phyloP scores from a whole-genome alignment of 179 eudicot genomes.

The Sideroxylon spinosum region DNA sequence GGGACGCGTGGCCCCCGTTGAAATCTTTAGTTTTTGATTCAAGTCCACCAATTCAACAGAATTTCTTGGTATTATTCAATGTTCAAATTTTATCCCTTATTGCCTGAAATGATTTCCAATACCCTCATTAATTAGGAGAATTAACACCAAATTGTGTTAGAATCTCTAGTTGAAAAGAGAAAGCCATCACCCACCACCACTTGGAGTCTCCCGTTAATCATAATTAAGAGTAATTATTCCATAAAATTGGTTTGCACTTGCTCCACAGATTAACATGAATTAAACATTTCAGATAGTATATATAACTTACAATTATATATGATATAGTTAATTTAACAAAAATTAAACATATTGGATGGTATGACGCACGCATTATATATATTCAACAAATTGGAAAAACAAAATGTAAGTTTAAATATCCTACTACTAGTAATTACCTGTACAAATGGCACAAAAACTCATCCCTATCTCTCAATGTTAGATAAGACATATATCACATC shows the following conservation, averaged over 20 bases:
- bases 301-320: too few relatives aligned
- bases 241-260: conserved; percentile 10
- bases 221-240: conserved; percentile 4
- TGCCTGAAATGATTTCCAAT: conserved; percentile 12
- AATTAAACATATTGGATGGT: neutral
- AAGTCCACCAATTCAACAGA: conserved; percentile 16
- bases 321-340: too few relatives aligned
- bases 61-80: conserved; percentile 16
- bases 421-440: too few relatives aligned
- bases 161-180: conserved; percentile 2
- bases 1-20: neutral
- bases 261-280: too few relatives aligned
- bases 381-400: neutral
- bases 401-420: neutral
- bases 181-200: conserved; percentile 4
- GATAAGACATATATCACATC: too few relatives aligned
- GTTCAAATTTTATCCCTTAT: conserved; percentile 11
- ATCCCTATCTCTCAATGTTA: too few relatives aligned
- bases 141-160: neutral
- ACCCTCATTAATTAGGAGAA: conserved; percentile 14
- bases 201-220: neutral
- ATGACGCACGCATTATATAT: conserved; percentile 9
- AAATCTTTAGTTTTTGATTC: conserved; percentile 1
- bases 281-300: too few relatives aligned
- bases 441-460: too few relatives aligned